Evolutionary conservation across 2,329 filamentous ascomycete species (phyloP), one percentile per base, ranked within the genome.

Genomic region (Setomelanomma holmii): DNA sequence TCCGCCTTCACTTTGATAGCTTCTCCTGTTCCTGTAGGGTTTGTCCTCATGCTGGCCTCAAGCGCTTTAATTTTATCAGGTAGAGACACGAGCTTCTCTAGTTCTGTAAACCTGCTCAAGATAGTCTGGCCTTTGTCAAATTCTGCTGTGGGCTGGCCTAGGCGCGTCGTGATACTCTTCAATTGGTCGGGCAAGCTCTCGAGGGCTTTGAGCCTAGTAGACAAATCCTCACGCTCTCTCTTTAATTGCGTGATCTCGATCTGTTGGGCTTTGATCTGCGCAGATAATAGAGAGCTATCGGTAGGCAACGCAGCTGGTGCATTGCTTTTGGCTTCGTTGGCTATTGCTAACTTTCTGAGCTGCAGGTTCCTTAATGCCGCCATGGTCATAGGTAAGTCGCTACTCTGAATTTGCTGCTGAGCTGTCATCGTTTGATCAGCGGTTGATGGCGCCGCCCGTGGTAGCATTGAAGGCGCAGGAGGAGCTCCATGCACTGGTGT

Each of bases 381-480:
- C 41, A 60, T 35, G 3, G 44, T 42, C 7, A 43, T 40, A 4
- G 44, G 47, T 14, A 11, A 4, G 14, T 6, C 11, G 2, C 24
- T 38, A 5, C 16, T 20, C 6, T n/a, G 6, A 27, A n/a, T 30
- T 38, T 20, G 19, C 4, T 24, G 7, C 14, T 6, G 19, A 21
- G 19, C 40, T 33, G 40, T 7, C 5, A 34, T 6, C 22, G 20
- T 24, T 43, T 16, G 40, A 17, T 7, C 22, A 24, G 12, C 14
- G 16, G 17, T 16, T 21, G 22, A 4, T 17, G 10, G 36, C 11
- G 23, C 39, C 16, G 20, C 17, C 10, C 16, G 12, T 14, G 65
- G 56, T 3, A 62, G 7, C 61, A 71, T 71, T 1, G 60, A 60
- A 17, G 68, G 64, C 4, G 54, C 64, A 5, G 34, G 46, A 19